phyloP scores from a whole-genome alignment of 306 rosid species.

The Gastrolobium villosum region DNA sequence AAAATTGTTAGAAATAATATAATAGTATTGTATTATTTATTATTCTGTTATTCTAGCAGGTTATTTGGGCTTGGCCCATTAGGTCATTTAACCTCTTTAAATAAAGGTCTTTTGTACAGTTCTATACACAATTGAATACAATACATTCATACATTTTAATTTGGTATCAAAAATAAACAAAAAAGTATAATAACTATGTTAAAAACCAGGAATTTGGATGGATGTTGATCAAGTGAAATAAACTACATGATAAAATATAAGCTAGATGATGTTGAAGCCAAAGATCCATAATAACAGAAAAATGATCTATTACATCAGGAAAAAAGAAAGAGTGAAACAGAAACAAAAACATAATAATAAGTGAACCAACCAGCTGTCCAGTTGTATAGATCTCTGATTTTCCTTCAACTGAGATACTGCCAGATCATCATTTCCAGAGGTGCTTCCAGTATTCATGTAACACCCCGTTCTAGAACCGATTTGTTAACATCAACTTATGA shows the following conservation, averaged over 20 bases:
- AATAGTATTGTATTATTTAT: too few species aligned
- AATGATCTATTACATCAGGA: constrained; percentile 33
- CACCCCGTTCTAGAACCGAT: too few species aligned
- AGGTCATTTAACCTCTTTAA: too few species aligned
- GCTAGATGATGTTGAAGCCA: constrained; percentile 18
- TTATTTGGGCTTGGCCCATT: too few species aligned
- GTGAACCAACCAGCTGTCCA: constrained; percentile 80
- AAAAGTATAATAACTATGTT: background rate
- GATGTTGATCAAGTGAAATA: constrained; percentile 25
- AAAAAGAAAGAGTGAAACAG: constrained; percentile 16
- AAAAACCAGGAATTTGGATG: constrained; percentile 14
- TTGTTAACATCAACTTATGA: too few species aligned
- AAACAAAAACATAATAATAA: constrained; percentile 6
- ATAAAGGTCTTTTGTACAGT: too few species aligned
- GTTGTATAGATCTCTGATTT: constrained; percentile 76
- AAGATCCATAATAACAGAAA: constrained; percentile 1
- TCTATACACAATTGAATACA: too few species aligned
- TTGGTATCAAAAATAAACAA: too few species aligned
- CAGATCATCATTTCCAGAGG: constrained; percentile 70
- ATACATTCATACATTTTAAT: too few species aligned
- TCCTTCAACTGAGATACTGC: constrained; percentile 76
- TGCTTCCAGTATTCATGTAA: constrained; percentile 68
- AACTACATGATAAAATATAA: constrained; percentile 8
- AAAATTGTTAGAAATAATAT: too few species aligned
- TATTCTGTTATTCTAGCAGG: too few species aligned